These are phyloP conservation scores for Kwoniella pini DNA, from an alignment of 768 basidiomycete genomes.

Conservation along the genomic window DNA sequence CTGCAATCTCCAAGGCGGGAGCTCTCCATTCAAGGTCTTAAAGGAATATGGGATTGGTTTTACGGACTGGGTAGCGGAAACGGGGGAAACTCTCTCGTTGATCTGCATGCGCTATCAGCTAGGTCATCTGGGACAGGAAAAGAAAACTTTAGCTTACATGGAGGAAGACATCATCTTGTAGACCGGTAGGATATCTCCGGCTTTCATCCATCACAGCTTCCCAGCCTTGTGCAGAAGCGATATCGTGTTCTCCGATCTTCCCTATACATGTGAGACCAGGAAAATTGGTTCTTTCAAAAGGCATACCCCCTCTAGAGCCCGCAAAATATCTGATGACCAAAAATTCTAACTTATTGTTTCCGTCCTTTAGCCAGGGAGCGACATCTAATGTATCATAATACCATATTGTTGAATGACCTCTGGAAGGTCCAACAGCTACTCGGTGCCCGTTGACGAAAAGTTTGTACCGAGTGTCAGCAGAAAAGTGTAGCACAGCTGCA, in stretches of 20 bases:
- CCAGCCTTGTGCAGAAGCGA: slow-evolving; percentile 11
- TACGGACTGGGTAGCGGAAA: not conserved
- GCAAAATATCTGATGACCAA: slow-evolving; percentile 30
- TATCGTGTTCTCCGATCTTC: slow-evolving; percentile 11
- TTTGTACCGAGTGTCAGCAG: slow-evolving; percentile 37
- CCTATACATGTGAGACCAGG: slow-evolving; percentile 29
- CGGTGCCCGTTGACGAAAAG: slow-evolving; percentile 29
- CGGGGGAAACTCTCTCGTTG: slow-evolving; percentile 18
- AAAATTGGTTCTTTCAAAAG: slow-evolving; percentile 28
- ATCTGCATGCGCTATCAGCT: slow-evolving; percentile 6
- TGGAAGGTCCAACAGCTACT: slow-evolving; percentile 27
- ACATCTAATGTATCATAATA: slow-evolving; percentile 33
- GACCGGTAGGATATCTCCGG: slow-evolving; percentile 13
- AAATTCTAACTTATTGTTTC: slow-evolving; percentile 23
- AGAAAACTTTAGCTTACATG: slow-evolving; percentile 6
- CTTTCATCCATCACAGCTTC: slow-evolving; percentile 14
- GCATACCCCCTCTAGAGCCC: slow-evolving; percentile 24
- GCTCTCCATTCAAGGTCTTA: slow-evolving; percentile 19
- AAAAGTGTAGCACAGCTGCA: slow-evolving; percentile 12
- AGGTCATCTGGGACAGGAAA: not conserved
- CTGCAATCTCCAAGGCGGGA: slow-evolving; percentile 15
- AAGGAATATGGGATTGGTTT: slow-evolving; percentile 11
- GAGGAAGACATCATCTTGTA: slow-evolving; percentile 25
- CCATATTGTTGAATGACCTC: slow-evolving; percentile 24
- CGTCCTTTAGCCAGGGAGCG: slow-evolving; percentile 11